A percentile compares a stretch with the other conserved stretches of the same genome.
These are phyloP conservation scores for Xylariaceae sp. DNA, from an alignment of 2,329 filamentous ascomycete species.

Conservation along the genomic window DNA sequence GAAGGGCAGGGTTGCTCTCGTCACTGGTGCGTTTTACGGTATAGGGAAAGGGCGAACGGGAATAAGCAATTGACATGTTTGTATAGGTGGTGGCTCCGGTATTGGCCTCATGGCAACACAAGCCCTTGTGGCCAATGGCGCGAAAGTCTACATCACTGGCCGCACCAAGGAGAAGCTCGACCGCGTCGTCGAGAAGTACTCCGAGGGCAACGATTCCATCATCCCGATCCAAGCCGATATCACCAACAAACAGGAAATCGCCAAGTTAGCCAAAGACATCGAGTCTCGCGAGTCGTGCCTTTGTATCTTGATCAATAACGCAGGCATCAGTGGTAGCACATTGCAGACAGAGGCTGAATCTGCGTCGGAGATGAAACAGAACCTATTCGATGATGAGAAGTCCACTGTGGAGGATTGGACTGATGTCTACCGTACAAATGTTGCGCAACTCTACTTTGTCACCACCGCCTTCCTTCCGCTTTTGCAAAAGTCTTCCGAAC, in stretches of 20 bases:
- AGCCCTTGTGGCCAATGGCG: slow-evolving; percentile 62
- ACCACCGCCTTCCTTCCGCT: slow-evolving; percentile 60
- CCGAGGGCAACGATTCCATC: slow-evolving; percentile 51
- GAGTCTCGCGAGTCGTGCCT: slow-evolving; percentile 51
- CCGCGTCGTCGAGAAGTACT: slow-evolving; percentile 53
- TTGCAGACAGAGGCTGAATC: slow-evolving; percentile 52
- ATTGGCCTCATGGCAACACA: slow-evolving; percentile 68
- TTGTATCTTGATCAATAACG: slow-evolving; percentile 66
- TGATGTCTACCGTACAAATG: slow-evolving; percentile 70
- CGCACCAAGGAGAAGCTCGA: slow-evolving; percentile 60
- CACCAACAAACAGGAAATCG: slow-evolving; percentile 56
- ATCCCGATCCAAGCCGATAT: slow-evolving; percentile 59
- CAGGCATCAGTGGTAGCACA: slow-evolving; percentile 54
- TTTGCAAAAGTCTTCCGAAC: slow-evolving; percentile 47
- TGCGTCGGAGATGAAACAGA: slow-evolving; percentile 47
- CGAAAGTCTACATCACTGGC: slow-evolving; percentile 67
- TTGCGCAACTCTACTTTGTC: slow-evolving; percentile 63
- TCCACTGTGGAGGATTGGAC: slow-evolving; percentile 65
- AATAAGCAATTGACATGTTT: too few species aligned
- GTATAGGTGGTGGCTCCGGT: slow-evolving; percentile 51
- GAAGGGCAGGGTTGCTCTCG: slow-evolving; percentile 38
- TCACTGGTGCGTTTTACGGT: slow-evolving; percentile 36
- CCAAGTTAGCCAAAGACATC: slow-evolving; percentile 53
- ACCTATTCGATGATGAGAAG: slow-evolving; percentile 62
- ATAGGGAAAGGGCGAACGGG: too few species aligned